Evolutionary conservation across 306 rosid species (phyloP).

Genomic region (Crotalaria pallida): DNA sequence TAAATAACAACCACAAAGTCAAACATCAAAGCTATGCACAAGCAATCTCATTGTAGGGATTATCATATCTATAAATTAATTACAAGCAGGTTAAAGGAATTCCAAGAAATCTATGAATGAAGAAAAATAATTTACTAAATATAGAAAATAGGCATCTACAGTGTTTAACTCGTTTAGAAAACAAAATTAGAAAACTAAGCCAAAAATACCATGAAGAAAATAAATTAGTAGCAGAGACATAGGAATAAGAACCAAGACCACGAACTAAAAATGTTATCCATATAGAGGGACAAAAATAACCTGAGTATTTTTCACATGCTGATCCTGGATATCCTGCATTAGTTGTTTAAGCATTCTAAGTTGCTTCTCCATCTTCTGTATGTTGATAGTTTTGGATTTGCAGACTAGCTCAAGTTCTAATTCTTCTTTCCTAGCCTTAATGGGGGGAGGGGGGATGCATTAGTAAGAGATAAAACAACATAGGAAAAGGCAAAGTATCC

Average conservation of each 20-base stretch:
- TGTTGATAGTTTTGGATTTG: conserved; percentile 30
- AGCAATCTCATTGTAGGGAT: not conserved
- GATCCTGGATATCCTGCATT: conserved; percentile 59
- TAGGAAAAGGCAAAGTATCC: not conserved
- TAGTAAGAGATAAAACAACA: not conserved
- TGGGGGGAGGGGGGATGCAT: conserved; percentile 15
- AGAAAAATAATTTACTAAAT: not conserved
- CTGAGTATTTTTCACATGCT: conserved; percentile 64
- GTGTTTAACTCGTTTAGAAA: not conserved
- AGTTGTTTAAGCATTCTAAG: conserved; percentile 55
- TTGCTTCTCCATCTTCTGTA: conserved; percentile 39
- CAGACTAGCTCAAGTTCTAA: conserved; percentile 51
- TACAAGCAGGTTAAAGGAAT: not conserved
- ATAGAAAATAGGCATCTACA: not conserved
- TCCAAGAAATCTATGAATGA: not conserved
- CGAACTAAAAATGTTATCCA: not conserved
- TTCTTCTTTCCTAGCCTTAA: conserved; percentile 66
- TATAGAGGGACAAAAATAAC: conserved; percentile 34
- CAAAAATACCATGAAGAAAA: not conserved
- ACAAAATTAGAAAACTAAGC: not conserved
- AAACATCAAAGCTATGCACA: not conserved
- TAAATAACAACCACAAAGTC: too few relatives aligned
- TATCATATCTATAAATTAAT: not conserved
- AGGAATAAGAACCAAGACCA: not conserved
- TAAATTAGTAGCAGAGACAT: not conserved